Evolutionary conservation across 31 red algal species (phyloP).

Genomic region (Odonthalia washingtoniensis): DNA sequence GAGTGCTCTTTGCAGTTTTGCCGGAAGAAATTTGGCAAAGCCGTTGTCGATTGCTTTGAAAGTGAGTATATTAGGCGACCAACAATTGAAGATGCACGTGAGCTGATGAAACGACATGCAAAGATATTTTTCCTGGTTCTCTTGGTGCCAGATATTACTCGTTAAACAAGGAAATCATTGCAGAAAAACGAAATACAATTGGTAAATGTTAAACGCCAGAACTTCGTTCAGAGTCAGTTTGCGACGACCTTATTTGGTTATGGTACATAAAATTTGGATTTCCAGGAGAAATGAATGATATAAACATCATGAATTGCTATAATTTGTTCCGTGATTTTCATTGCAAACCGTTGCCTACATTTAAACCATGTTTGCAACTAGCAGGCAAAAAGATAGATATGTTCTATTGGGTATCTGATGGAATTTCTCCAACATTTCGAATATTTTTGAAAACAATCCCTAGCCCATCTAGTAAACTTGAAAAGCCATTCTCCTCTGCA

Average conservation of each 20-base stretch:
- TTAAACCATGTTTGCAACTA: background rate
- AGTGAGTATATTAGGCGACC: too few species aligned
- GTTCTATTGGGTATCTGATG: constrained; percentile 43
- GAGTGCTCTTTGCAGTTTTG: too few species aligned
- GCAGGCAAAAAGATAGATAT: background rate
- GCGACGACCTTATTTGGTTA: constrained; percentile 21
- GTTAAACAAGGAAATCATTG: background rate
- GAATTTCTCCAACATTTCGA: constrained; percentile 26
- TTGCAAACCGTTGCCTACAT: background rate
- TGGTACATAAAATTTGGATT: constrained; percentile 34
- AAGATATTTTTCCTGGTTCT: background rate
- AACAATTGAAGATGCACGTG: too few species aligned
- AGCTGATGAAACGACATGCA: constrained; percentile 10
- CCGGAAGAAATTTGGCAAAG: too few species aligned
- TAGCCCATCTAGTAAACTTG: background rate
- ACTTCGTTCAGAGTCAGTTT: background rate
- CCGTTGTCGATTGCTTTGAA: too few species aligned
- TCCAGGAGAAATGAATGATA: constrained; percentile 16
- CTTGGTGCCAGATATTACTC: constrained; percentile 15
- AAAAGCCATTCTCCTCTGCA: constrained; percentile 15
- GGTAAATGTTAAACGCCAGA: constrained; percentile 1
- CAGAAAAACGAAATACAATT: background rate
- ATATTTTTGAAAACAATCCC: constrained; percentile 35
- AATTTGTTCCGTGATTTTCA: constrained; percentile 15
- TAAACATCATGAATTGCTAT: background rate